phyloP scores from a whole-genome alignment of 441 rosid species.

The Capsella rubella region DNA sequence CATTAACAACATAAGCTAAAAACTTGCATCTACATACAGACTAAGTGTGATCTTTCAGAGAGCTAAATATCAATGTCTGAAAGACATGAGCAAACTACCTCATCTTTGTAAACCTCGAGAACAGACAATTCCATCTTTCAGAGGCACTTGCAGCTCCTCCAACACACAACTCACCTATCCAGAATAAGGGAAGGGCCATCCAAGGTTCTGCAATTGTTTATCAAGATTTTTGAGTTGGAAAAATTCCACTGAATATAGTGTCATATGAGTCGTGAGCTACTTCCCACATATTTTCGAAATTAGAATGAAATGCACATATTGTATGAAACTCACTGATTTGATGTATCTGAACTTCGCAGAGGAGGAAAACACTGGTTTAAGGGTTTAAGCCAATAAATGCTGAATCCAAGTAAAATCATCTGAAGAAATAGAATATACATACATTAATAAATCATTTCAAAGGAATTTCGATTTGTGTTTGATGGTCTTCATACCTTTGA shows the following conservation, averaged over 20 bases:
- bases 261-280: not conserved
- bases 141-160: not conserved
- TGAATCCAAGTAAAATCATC: conserved; percentile 47
- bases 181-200: not conserved
- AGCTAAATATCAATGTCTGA: not conserved
- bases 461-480: not conserved
- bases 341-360: conserved; percentile 63
- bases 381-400: conserved; percentile 80
- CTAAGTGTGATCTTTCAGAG: not conserved
- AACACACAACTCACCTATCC: not conserved
- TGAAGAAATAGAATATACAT: not conserved
- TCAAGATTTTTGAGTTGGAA: not conserved
- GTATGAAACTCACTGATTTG: conserved; percentile 68
- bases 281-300: not conserved
- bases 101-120: not conserved
- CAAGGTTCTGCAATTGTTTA: not conserved
- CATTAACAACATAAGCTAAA: conserved; percentile 8
- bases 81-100: not conserved
- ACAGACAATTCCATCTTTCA: conserved; percentile 1
- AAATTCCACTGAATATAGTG: not conserved
- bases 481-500: conserved; percentile 21
- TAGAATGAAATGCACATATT: not conserved
- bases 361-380: conserved; percentile 76
- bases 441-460: not conserved
- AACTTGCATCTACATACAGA: conserved; percentile 1